phyloP scores from a whole-genome alignment of 2,329 filamentous ascomycete species.

The Neonectria hederae region DNA sequence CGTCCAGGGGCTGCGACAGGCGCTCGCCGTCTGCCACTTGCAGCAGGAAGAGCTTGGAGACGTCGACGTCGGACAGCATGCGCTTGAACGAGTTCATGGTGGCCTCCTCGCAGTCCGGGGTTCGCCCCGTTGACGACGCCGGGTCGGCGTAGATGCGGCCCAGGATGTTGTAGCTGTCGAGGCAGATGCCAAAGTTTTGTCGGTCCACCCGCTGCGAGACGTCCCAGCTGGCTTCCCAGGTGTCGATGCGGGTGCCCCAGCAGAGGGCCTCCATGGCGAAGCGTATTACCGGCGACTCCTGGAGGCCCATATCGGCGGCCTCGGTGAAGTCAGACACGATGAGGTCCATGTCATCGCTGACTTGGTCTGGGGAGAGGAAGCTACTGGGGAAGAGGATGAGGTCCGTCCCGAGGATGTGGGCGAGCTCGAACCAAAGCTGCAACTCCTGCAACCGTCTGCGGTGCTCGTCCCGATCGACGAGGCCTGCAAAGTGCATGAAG shows the following conservation, averaged over 20 bases:
- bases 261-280: slow-evolving; percentile 80
- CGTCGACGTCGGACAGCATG: slow-evolving; percentile 65
- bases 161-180: slow-evolving; percentile 83
- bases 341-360: slow-evolving; percentile 59
- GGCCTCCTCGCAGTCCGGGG: slow-evolving; percentile 62
- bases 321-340: slow-evolving; percentile 71
- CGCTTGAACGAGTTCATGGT: slow-evolving; percentile 64
- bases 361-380: slow-evolving; percentile 64
- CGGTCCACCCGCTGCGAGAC: slow-evolving; percentile 72
- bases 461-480: slow-evolving; percentile 70
- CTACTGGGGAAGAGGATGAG: slow-evolving; percentile 79
- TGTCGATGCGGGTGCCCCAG: slow-evolving; percentile 76
- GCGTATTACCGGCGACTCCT: slow-evolving; percentile 64
- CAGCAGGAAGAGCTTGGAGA: slow-evolving; percentile 76
- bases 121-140: slow-evolving; percentile 59
- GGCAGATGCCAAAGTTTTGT: slow-evolving; percentile 78
- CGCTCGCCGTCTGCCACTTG: slow-evolving; percentile 80
- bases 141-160: slow-evolving; percentile 78
- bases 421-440: slow-evolving; percentile 74
- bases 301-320: slow-evolving; percentile 73
- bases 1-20: slow-evolving; percentile 67
- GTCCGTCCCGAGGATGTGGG: slow-evolving; percentile 71
- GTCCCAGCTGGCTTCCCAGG: slow-evolving; percentile 78
- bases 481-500: slow-evolving; percentile 81
- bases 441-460: slow-evolving; percentile 68